phyloP scores from a whole-genome alignment of 2,329 filamentous ascomycete species.

The Trichoderma sp. region DNA sequence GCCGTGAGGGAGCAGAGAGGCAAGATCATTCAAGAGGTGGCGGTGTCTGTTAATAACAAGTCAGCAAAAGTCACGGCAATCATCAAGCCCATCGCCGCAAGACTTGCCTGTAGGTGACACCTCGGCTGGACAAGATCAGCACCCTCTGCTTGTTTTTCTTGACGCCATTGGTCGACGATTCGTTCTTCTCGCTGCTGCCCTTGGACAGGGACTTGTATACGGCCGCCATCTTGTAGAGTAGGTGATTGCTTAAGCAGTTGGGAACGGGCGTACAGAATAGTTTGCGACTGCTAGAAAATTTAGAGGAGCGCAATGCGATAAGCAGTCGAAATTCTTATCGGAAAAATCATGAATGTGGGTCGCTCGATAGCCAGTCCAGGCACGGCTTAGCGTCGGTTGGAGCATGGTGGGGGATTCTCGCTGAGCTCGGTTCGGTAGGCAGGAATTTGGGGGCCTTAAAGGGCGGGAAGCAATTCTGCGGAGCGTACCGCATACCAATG shows the following conservation, averaged over 20 bases:
- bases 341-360: slow-evolving; percentile 11
- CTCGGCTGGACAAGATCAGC: slow-evolving; percentile 86
- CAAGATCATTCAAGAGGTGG: slow-evolving; percentile 86
- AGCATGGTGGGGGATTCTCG: neutral
- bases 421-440: neutral
- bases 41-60: slow-evolving; percentile 48
- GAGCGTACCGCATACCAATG: neutral
- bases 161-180: slow-evolving; percentile 47
- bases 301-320: slow-evolving; percentile 11
- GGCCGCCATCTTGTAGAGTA: slow-evolving; percentile 52
- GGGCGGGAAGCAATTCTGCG: neutral
- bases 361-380: neutral
- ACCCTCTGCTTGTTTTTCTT: slow-evolving; percentile 72
- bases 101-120: slow-evolving; percentile 77
- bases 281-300: slow-evolving; percentile 11
- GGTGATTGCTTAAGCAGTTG: neutral
- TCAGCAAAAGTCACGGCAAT: neutral
- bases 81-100: neutral
- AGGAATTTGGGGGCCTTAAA: neutral
- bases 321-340: slow-evolving; percentile 16
- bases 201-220: slow-evolving; percentile 75
- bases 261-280: neutral
- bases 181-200: slow-evolving; percentile 47
- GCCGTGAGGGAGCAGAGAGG: slow-evolving; percentile 83
- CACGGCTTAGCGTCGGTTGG: slow-evolving; percentile 4